Conservation (phyloP, 2,329 filamentous ascomycete species). For the Monilinia fructicola region DNA sequence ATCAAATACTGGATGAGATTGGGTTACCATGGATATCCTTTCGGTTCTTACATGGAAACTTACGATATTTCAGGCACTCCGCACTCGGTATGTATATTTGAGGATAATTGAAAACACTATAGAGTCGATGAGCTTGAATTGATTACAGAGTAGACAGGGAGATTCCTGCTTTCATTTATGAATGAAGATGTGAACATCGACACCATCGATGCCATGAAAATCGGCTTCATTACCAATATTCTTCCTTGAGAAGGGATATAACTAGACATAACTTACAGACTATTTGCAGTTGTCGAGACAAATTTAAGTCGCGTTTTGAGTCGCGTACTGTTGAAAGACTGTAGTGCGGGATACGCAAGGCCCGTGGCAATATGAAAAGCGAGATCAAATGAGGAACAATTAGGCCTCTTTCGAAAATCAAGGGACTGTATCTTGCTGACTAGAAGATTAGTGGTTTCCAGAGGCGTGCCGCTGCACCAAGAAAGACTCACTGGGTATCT, state of each 20-base stretch:
- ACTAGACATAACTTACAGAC: constrained; percentile 33
- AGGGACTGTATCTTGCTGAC: not conserved
- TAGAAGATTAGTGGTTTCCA: constrained; percentile 9
- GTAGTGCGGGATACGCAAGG: constrained; percentile 26
- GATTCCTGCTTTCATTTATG: constrained; percentile 32
- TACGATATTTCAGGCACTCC: constrained; percentile 5
- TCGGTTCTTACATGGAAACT: not conserved
- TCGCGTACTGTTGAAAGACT: constrained; percentile 25
- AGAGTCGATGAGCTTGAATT: constrained; percentile 22
- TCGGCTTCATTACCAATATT: constrained; percentile 25
- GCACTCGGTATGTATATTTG: not conserved
- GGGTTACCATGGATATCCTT: constrained; percentile 1
- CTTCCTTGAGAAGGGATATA: constrained; percentile 25
- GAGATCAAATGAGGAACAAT: constrained; percentile 2
- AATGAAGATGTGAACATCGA: constrained; percentile 18
- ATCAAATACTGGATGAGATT: not conserved
- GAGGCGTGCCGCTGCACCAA: constrained; percentile 1
- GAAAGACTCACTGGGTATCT: constrained; percentile 17
- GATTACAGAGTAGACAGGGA: constrained; percentile 25
- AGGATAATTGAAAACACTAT: not conserved
- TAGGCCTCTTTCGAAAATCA: not conserved
- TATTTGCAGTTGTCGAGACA: constrained; percentile 30
- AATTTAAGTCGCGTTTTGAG: constrained; percentile 29
- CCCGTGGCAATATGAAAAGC: constrained; percentile 28
- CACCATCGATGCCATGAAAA: constrained; percentile 17